A percentile compares a stretch with the other conserved stretches of the same genome.
These are phyloP conservation scores for Blastobotrys indianensis DNA, from an alignment of 1,139 yeast species.

Conservation along the genomic window DNA sequence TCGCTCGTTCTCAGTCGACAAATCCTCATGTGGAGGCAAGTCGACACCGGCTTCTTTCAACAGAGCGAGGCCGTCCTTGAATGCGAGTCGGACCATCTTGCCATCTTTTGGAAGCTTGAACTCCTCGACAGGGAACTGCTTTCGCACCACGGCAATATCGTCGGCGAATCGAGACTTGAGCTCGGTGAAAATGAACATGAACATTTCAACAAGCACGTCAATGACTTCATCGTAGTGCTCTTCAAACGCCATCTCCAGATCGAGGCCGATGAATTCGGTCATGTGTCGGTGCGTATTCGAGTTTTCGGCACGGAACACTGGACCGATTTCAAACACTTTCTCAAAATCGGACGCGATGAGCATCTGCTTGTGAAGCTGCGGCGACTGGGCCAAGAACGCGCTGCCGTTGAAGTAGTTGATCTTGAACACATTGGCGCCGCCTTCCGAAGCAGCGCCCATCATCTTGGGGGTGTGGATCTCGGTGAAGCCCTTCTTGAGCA, in stretches of 20 bases:
- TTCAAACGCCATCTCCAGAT: slow-evolving; percentile 96
- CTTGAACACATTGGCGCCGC: slow-evolving; percentile 95
- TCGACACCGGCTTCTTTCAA: slow-evolving; percentile 77
- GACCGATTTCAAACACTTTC: slow-evolving; percentile 91
- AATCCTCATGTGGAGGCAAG: slow-evolving; percentile 80
- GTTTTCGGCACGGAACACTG: slow-evolving; percentile 98
- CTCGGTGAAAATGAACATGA: slow-evolving; percentile 80
- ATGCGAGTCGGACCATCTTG: slow-evolving; percentile 85
- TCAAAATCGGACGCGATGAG: slow-evolving; percentile 97
- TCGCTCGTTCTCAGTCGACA: slow-evolving; percentile 91
- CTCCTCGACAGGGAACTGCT: slow-evolving; percentile 96
- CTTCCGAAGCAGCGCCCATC: slow-evolving; percentile 93
- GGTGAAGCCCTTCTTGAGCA: slow-evolving; percentile 59
- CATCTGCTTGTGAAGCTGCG: slow-evolving; percentile 97
- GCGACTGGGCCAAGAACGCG: slow-evolving; percentile 95
- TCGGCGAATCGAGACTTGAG: slow-evolving; percentile 70
- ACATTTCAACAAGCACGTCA: slow-evolving; percentile 76
- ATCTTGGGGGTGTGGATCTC: slow-evolving; percentile 96
- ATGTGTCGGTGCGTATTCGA: slow-evolving; percentile 98
- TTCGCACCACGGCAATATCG: slow-evolving; percentile 86
- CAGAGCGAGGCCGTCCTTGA: slow-evolving; percentile 84
- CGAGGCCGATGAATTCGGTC: slow-evolving; percentile 98
- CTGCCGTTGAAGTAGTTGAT: slow-evolving; percentile 86
- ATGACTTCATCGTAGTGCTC: slow-evolving; percentile 96
- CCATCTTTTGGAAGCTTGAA: slow-evolving; percentile 70